Evolutionary conservation across 1,284 basidiomycete species (phyloP).

Genomic region (Laetiporus sulphureus): DNA sequence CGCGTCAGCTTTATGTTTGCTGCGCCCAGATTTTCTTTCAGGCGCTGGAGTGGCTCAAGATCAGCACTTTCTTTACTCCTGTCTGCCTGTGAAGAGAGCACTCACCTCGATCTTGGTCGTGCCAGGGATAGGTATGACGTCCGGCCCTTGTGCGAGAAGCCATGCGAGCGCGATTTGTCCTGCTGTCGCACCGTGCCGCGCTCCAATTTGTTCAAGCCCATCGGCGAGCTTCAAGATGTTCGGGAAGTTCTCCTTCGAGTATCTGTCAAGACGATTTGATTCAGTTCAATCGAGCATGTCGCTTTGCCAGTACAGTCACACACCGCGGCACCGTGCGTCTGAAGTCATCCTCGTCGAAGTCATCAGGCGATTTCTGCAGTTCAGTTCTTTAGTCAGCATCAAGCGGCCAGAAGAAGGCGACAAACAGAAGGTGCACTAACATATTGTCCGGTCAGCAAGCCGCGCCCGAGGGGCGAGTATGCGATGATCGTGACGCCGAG

Average conservation of each 20-base stretch:
- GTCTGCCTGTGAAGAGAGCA: neutral
- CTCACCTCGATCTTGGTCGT: slow-evolving; percentile 20
- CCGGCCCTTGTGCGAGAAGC: slow-evolving; percentile 22
- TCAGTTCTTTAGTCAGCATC: neutral
- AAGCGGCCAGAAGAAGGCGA: neutral
- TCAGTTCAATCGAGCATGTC: slow-evolving; percentile 33
- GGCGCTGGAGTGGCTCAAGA: slow-evolving; percentile 25
- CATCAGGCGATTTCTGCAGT: slow-evolving; percentile 15
- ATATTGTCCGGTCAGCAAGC: slow-evolving; percentile 52
- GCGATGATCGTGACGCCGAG: slow-evolving; percentile 49
- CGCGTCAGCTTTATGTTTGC: slow-evolving; percentile 24
- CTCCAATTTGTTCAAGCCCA: slow-evolving; percentile 27
- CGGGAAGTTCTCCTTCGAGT: slow-evolving; percentile 36
- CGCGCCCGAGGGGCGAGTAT: slow-evolving; percentile 58
- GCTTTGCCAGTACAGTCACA: too few relatives aligned
- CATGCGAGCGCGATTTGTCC: slow-evolving; percentile 40
- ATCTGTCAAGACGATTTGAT: slow-evolving; percentile 29
- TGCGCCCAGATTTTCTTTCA: slow-evolving; percentile 36
- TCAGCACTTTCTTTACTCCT: neutral
- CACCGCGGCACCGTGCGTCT: slow-evolving; percentile 31
- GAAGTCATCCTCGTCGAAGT: slow-evolving; percentile 46
- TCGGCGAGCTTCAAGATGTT: slow-evolving; percentile 36
- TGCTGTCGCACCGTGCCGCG: slow-evolving; percentile 28
- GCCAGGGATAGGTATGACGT: slow-evolving; percentile 29
- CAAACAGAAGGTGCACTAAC: slow-evolving; percentile 21